Evolutionary conservation across 495 filamentous ascomycete species (phyloP).

Genomic region (Annulohypoxylon nitens): DNA sequence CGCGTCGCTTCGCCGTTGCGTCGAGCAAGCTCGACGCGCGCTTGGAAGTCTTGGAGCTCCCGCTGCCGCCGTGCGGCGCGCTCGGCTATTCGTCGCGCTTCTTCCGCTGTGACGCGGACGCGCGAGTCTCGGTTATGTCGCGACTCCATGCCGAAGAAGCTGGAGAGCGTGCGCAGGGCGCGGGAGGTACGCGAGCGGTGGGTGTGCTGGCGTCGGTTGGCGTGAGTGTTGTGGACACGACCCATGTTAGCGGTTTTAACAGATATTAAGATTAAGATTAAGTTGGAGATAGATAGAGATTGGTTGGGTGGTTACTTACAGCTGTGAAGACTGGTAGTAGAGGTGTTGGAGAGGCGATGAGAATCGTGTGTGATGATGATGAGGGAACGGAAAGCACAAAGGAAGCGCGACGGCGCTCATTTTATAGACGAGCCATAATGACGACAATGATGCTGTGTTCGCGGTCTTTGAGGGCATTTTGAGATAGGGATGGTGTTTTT

Average conservation of each 20-base stretch:
- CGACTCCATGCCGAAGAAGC: not conserved
- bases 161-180: not conserved
- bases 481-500: not conserved
- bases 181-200: not conserved
- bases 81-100: not conserved
- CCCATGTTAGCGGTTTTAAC: not conserved
- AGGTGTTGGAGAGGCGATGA: not conserved
- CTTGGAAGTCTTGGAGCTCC: not conserved
- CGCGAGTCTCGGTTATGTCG: not conserved
- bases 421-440: not conserved
- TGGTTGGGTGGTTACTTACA: not conserved
- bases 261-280: no score
- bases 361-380: not conserved
- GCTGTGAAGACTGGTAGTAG: not conserved
- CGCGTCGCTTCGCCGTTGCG: not conserved
- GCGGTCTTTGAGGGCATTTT: not conserved
- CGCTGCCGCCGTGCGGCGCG: not conserved
- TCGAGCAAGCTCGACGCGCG: not conserved
- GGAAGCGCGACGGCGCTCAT: not conserved
- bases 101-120: not conserved
- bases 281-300: not conserved
- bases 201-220: not conserved
- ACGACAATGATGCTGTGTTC: not conserved
- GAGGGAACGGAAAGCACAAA: not conserved
- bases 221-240: no score